Evolutionary conservation across 768 basidiomycete genomes (phyloP).

Genomic region (Vishniacozyma victoriae): DNA sequence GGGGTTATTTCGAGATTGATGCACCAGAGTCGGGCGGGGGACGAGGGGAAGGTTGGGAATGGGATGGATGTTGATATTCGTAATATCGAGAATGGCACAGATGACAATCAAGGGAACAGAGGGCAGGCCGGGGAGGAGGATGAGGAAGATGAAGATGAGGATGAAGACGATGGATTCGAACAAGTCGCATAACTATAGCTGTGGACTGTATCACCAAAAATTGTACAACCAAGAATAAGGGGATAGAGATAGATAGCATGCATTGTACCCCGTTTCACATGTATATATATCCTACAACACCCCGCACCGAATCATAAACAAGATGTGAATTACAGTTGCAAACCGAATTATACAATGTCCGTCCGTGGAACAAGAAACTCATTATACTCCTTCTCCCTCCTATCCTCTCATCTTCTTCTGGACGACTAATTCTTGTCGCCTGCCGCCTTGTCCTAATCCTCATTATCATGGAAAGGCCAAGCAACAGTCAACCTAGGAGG

Average conservation of each 20-base stretch:
- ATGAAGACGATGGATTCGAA: constrained; percentile 21
- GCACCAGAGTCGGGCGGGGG: constrained; percentile 52
- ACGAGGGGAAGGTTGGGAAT: not conserved
- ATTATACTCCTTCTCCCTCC: too few relatives aligned
- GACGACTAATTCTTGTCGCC: too few relatives aligned
- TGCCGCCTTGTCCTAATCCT: constrained; percentile 32
- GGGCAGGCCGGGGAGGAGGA: not conserved
- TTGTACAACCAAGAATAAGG: too few relatives aligned
- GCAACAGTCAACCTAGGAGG: constrained; percentile 45
- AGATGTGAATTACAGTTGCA: not conserved
- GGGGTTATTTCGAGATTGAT: constrained; percentile 47
- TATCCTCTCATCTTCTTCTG: too few relatives aligned
- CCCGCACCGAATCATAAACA: constrained; percentile 1
- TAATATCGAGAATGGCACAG: not conserved
- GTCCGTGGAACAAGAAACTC: not conserved
- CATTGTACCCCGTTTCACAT: not conserved
- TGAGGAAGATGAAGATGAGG: constrained; percentile 4
- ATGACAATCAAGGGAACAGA: constrained; percentile 1
- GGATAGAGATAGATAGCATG: too few relatives aligned
- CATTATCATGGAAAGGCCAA: constrained; percentile 47
- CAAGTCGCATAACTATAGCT: constrained; percentile 10
- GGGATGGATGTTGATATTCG: not conserved
- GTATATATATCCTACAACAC: constrained; percentile 6
- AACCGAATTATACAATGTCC: not conserved
- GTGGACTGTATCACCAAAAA: too few relatives aligned